Percentiles rank a stretch among this genome's conserved stretches.
phyloP scores from a whole-genome alignment of 768 basidiomycete genomes.

The Dictyophora rubrovolvata region DNA sequence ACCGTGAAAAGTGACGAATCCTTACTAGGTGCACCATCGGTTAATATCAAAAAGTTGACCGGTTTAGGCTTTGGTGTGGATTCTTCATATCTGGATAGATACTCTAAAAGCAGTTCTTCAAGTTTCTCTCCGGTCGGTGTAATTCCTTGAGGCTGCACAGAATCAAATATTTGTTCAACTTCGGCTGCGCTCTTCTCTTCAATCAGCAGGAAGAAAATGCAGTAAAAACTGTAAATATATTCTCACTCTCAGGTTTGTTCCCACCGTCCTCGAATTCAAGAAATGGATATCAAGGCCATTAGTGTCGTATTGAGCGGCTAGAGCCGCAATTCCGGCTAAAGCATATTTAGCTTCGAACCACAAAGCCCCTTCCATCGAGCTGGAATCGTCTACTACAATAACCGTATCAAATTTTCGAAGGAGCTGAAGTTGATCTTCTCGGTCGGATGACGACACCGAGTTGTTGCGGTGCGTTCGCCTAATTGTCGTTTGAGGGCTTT shows the following conservation, averaged over 20 bases:
- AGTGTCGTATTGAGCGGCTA: slow-evolving; percentile 38
- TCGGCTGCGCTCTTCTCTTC: slow-evolving; percentile 24
- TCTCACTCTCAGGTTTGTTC: slow-evolving; percentile 30
- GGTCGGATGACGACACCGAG: neutral
- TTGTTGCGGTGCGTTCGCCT: neutral
- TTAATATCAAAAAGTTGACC: slow-evolving; percentile 49
- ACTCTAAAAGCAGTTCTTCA: slow-evolving; percentile 29
- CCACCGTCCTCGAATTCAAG: slow-evolving; percentile 32
- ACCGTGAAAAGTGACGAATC: neutral
- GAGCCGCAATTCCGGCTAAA: slow-evolving; percentile 37
- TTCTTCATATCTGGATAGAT: slow-evolving; percentile 25
- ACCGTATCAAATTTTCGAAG: slow-evolving; percentile 41
- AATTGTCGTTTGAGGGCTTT: neutral
- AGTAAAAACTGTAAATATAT: neutral
- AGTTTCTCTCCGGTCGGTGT: slow-evolving; percentile 38
- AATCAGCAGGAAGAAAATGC: neutral
- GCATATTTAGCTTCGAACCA: slow-evolving; percentile 45
- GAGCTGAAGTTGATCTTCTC: slow-evolving; percentile 2
- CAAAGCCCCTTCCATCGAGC: slow-evolving; percentile 37
- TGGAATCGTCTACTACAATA: slow-evolving; percentile 51
- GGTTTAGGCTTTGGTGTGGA: slow-evolving; percentile 35
- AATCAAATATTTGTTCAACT: slow-evolving; percentile 34
- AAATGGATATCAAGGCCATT: slow-evolving; percentile 59
- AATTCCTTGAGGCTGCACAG: slow-evolving; percentile 31
- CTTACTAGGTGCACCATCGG: slow-evolving; percentile 54